These are phyloP conservation scores for Boletus sp. DNA, from an alignment of 768 basidiomycete genomes.

Conservation along the genomic window DNA sequence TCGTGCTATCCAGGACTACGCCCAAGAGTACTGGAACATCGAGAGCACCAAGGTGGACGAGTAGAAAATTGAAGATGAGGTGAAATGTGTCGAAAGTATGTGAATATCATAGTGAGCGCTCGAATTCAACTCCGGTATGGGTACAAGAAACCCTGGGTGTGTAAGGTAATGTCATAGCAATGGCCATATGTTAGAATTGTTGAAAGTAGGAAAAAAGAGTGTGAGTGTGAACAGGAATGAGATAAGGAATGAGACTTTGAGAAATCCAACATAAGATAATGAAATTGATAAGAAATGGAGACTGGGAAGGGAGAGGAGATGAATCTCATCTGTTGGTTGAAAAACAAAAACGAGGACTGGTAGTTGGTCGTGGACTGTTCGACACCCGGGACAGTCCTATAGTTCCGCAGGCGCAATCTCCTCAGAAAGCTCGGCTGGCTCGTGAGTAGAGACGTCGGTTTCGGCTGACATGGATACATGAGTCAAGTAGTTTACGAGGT, in stretches of 20 bases:
- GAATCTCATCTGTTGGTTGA: background rate
- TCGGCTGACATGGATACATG: constrained; percentile 1
- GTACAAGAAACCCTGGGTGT: constrained; percentile 5
- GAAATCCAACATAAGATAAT: background rate
- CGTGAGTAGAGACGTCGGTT: background rate
- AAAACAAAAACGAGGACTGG: background rate
- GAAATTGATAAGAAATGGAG: background rate
- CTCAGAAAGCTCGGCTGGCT: background rate
- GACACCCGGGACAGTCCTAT: background rate
- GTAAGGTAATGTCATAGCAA: constrained; percentile 14
- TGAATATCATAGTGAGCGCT: constrained; percentile 6
- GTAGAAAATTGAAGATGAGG: constrained; percentile 3
- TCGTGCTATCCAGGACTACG: constrained; percentile 88
- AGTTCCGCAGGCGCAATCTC: background rate
- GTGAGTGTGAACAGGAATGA: background rate
- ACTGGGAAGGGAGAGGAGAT: background rate
- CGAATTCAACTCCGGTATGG: constrained; percentile 7
- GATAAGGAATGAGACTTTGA: constrained; percentile 4
- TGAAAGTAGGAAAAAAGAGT: constrained; percentile 11
- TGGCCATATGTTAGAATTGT: constrained; percentile 11
- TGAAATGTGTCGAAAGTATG: background rate
- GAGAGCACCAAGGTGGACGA: constrained; percentile 42
- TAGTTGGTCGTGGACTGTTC: background rate
- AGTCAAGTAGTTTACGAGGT: background rate
- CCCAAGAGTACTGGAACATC: constrained; percentile 83